Evolutionary conservation across 2,329 filamentous ascomycete species (phyloP).

Genomic region (Alternaria sp.): DNA sequence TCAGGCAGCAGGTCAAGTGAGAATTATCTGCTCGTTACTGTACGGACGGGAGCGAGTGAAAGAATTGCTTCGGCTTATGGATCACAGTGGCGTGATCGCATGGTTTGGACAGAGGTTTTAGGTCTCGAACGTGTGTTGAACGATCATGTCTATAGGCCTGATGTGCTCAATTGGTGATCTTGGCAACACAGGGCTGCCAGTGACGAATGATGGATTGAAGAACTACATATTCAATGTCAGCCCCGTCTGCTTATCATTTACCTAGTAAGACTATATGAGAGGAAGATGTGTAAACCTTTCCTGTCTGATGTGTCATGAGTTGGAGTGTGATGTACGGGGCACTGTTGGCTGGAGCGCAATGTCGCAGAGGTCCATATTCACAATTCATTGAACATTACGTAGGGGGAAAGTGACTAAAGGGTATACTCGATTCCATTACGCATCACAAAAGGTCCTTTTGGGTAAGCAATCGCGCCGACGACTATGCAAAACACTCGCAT

Average conservation of each 20-base stretch:
- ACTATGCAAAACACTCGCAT: slow-evolving; percentile 4
- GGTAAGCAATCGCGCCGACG: not conserved
- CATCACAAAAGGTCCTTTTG: slow-evolving; percentile 1
- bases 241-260: not conserved
- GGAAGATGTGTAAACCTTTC: not conserved
- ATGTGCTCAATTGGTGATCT: not conserved
- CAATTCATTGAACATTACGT: not conserved
- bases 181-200: not conserved
- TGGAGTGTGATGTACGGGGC: not conserved
- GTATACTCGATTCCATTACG: not conserved
- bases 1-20: not conserved
- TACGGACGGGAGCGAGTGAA: not conserved
- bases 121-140: not conserved
- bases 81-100: not conserved
- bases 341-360: not conserved
- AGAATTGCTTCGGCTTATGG: not conserved
- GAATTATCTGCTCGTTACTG: not conserved
- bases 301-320: not conserved
- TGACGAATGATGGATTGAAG: not conserved
- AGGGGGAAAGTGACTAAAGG: not conserved
- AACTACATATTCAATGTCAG: not conserved
- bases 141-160: not conserved
- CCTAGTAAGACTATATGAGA: not conserved
- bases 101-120: not conserved
- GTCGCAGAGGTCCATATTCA: fast-evolving